Evolutionary conservation across 192 early-diverging fungal species (phyloP).

Genomic region (Diversispora epigaea): DNA sequence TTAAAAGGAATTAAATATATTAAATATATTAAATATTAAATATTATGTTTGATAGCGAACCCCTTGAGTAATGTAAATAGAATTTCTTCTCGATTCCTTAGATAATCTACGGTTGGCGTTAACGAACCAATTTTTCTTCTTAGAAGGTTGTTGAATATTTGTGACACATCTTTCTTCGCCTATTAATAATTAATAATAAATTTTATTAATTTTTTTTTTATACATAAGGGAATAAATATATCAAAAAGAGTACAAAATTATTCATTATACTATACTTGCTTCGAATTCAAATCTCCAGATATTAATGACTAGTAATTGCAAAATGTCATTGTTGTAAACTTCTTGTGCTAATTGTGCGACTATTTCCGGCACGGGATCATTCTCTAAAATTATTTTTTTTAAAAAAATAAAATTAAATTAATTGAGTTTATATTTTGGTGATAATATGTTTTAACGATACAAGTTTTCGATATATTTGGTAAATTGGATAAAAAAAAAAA

Average conservation of each 20-base stretch:
- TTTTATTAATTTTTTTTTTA: not conserved
- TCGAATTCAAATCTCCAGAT: slow-evolving; percentile 94
- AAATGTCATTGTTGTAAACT: slow-evolving; percentile 88
- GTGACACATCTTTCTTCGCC: slow-evolving; percentile 96
- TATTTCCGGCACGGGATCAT: slow-evolving; percentile 82
- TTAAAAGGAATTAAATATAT: too few species aligned
- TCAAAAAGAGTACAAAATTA: not conserved
- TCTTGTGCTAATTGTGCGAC: slow-evolving; percentile 95
- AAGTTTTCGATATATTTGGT: too few species aligned
- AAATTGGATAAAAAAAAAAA: too few species aligned
- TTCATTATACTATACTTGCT: slow-evolving; percentile 33
- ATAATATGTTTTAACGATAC: not conserved
- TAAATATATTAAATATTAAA: not conserved
- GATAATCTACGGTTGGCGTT: slow-evolving; percentile 95
- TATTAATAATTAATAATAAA: slow-evolving; percentile 29
- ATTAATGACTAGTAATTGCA: slow-evolving; percentile 86
- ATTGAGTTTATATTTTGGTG: not conserved
- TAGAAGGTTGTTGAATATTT: slow-evolving; percentile 96
- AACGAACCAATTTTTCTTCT: slow-evolving; percentile 91
- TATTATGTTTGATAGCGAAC: slow-evolving; percentile 39
- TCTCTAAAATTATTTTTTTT: slow-evolving; percentile 50
- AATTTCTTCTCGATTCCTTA: slow-evolving; percentile 81
- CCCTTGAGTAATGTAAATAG: slow-evolving; percentile 80
- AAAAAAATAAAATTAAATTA: not conserved
- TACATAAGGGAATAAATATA: not conserved